Base-by-base conservation (phyloP, 805 yeast genomes). In the Metschnikowia anglica region DNA sequence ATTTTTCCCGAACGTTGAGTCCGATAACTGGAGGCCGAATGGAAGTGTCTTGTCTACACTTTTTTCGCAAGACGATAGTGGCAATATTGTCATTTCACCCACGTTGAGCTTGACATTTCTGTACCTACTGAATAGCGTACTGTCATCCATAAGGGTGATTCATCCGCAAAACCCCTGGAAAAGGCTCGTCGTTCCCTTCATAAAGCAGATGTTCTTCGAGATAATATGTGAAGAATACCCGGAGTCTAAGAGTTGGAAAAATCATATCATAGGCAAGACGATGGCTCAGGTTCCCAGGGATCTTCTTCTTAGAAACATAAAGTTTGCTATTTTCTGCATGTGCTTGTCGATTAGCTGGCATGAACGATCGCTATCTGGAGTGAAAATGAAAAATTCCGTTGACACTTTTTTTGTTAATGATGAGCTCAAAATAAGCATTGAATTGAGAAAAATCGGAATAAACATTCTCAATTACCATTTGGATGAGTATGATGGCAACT, bases 1-100 rank as follows among this genome's bases (percentile, higher is more conserved):
- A 38, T 68, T 67, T 52, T 70, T 64, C 37, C 73, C 73, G 31
- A 69, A 70, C 37, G 57, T 65, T 19, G 73, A 68, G 39, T 61
- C 68, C 0, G 73, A 68, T 44, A 70, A 68, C 37, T 71, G 74
- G 73, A 33, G 47, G 10, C 70, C 69, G 0, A 48, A 54, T 23
- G 48, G 47, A 10, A 46, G 55, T 21, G 46, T 56, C 7, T 20
- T 56, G 9, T 46, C 49, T 12, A 43, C 51, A 28, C 44, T 63
- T 16, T 54, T 56, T 47, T 24, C 35, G 9, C 31, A 16, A 10
- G 41, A 44, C 7, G 43, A 48, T 35, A 32, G 15, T 3, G 28
- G 30, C 12, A 43, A 43, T 28, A 41, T 44, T 11, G 44, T 46
- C n/a, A 42, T 60, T 5, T 52, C 55, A 15, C 51, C 56, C n/a